Conservation (phyloP, 2,329 filamentous ascomycete genomes). For the Pyrenophora seminiperda region DNA sequence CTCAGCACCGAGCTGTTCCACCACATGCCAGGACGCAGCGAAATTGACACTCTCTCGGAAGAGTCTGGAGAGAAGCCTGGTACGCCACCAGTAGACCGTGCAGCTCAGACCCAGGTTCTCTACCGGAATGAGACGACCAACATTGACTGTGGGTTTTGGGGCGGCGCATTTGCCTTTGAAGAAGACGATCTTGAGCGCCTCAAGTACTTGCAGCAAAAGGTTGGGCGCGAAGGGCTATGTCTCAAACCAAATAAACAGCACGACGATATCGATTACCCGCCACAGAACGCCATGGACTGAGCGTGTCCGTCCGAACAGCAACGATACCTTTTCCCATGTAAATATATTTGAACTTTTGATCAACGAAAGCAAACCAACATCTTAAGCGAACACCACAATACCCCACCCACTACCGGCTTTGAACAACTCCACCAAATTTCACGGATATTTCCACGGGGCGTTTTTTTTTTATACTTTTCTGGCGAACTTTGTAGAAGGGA, state of each 20-base stretch:
- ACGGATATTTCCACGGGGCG: neutral
- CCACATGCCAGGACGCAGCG: slow-evolving; percentile 49
- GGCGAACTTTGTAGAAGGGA: too few relatives aligned
- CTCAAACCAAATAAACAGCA: slow-evolving; percentile 37
- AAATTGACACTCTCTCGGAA: slow-evolving; percentile 46
- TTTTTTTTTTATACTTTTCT: too few relatives aligned
- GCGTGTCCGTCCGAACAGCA: neutral
- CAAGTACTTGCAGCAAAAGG: slow-evolving; percentile 44
- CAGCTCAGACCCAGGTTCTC: slow-evolving; percentile 39
- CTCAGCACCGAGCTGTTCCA: slow-evolving; percentile 54
- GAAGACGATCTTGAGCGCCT: slow-evolving; percentile 39
- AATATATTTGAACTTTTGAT: slow-evolving; percentile 14
- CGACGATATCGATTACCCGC: slow-evolving; percentile 12
- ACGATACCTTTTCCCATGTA: slow-evolving; percentile 7
- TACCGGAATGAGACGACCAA: slow-evolving; percentile 45
- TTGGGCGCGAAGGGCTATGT: slow-evolving; percentile 47
- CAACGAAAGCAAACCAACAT: slow-evolving; percentile 7
- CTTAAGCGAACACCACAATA: slow-evolving; percentile 1
- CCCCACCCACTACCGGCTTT: too few relatives aligned
- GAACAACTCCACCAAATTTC: too few relatives aligned
- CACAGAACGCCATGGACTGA: slow-evolving; percentile 19
- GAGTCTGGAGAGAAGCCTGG: slow-evolving; percentile 37
- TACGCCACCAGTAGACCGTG: slow-evolving; percentile 44
- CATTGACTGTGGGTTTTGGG: slow-evolving; percentile 50
- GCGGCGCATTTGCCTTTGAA: slow-evolving; percentile 44